Base-by-base conservation (phyloP, 495 filamentous ascomycete genomes). In the Talaromyces thailandensis region DNA sequence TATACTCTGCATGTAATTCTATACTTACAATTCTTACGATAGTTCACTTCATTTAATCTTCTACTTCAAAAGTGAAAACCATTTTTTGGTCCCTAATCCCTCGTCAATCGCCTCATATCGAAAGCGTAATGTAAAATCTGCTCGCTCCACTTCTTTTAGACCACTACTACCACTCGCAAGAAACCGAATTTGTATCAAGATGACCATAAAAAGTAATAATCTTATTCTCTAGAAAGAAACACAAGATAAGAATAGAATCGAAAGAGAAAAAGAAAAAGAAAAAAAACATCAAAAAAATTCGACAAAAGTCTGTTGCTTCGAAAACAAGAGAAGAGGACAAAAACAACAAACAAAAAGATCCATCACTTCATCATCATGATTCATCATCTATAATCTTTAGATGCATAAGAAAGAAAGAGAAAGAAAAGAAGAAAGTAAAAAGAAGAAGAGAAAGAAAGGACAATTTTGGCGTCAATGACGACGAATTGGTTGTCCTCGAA, bases 161-260 rank as follows among this genome's bases (percentile, higher is more conserved):
- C n/a, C n/a, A n/a, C n/a, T n/a, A n/a, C n/a, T n/a, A n/a, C n/a
- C n/a, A n/a, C n/a, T n/a, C n/a, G n/a, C n/a, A n/a, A n/a, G n/a
- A n/a, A n/a, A n/a, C n/a, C n/a, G n/a, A n/a, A n/a, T n/a, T n/a
- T n/a, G n/a, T n/a, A n/a, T n/a, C n/a, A n/a, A n/a, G n/a, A n/a
- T 7, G 6, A 45, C 18, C 32, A 29, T 16, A n/a, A 29, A 63
- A 48, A 62, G 51, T 29, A 21, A 35, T 45, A 62, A 56, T 48
- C 6, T 21, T 18, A 21, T 55, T 55, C 51, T 55, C 51, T 55
- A 55, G 16, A 55, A 50, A 21, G 58, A 62, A 32, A 59, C 32
- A 25, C 57, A 59, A 63, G 48, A 43, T 50, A 40, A 40, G 35
- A 40, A 50, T 43, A 59, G 63, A 60, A 62, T 45, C 24, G 37